Evolutionary conservation across 371 early-diverging fungal species (phyloP).

Genomic region (Dichotomocladium elegans): DNA sequence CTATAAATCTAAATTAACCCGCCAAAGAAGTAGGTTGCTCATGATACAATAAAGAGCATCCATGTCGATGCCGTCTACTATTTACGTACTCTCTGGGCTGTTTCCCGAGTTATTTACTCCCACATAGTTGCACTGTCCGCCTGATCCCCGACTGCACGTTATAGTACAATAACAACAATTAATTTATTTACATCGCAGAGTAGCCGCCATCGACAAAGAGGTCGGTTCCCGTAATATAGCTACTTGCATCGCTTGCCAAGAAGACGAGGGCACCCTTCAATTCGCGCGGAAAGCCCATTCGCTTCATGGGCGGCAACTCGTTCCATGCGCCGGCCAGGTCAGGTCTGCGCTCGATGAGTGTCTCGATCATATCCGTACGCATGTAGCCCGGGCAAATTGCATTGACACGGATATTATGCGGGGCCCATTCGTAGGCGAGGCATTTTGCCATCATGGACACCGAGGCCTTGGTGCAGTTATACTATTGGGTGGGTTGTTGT

Average conservation of each 20-base stretch:
- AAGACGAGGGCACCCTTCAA: conserved; percentile 69
- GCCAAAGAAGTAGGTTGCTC: too few species aligned
- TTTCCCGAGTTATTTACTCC: too few species aligned
- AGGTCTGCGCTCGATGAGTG: conserved; percentile 22
- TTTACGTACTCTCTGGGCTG: too few species aligned
- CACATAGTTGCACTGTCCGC: too few species aligned
- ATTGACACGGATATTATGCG: conserved; percentile 43
- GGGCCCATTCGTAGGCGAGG: conserved; percentile 45
- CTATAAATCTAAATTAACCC: too few species aligned
- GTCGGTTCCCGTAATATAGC: conserved; percentile 55
- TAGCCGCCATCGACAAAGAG: conserved; percentile 51
- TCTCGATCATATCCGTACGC: conserved; percentile 43
- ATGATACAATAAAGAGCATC: too few species aligned
- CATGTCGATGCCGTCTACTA: too few species aligned
- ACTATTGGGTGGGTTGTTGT: conserved; percentile 11
- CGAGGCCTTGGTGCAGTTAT: conserved; percentile 64
- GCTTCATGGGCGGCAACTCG: conserved; percentile 38
- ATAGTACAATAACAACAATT: neutral
- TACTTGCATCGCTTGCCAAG: conserved; percentile 64
- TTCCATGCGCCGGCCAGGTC: conserved; percentile 31
- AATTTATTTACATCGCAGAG: conserved; percentile 27
- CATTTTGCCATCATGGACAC: conserved; percentile 53
- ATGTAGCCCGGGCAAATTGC: conserved; percentile 44
- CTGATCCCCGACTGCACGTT: neutral
- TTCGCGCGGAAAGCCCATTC: conserved; percentile 60